Evolutionary conservation across 2,329 filamentous ascomycete species (phyloP).

Genomic region (Myriosclerotinia scirpicola): DNA sequence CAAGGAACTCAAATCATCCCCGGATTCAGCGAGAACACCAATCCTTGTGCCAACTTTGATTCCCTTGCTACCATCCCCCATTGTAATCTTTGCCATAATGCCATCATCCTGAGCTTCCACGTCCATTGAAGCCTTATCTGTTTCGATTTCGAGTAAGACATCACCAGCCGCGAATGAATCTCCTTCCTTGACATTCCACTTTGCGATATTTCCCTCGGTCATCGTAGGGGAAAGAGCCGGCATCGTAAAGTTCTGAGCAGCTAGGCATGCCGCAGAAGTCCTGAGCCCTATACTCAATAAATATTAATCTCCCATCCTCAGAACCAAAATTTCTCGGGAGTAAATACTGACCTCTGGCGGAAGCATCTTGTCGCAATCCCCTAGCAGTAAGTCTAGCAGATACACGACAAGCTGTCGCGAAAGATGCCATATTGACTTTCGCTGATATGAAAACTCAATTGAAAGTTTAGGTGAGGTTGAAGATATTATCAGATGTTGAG

Average conservation of each 20-base stretch:
- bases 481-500: slow-evolving; percentile 27
- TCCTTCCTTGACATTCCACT: slow-evolving; percentile 85
- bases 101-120: slow-evolving; percentile 92
- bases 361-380: slow-evolving; percentile 54
- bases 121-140: slow-evolving; percentile 93
- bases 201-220: slow-evolving; percentile 87
- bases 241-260: slow-evolving; percentile 87
- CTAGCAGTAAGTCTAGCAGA: slow-evolving; percentile 60
- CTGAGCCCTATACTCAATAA: slow-evolving; percentile 56
- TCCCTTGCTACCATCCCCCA: slow-evolving; percentile 70
- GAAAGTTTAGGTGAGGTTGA: slow-evolving; percentile 32
- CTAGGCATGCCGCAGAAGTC: slow-evolving; percentile 61
- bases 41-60: slow-evolving; percentile 79
- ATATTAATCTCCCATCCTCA: slow-evolving; percentile 15
- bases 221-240: slow-evolving; percentile 88
- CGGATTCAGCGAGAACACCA: slow-evolving; percentile 77
- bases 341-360: slow-evolving; percentile 55
- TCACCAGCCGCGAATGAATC: slow-evolving; percentile 80
- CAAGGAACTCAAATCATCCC: slow-evolving; percentile 73
- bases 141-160: slow-evolving; percentile 88
- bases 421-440: slow-evolving; percentile 60
- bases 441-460: slow-evolving; percentile 36
- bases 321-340: slow-evolving; percentile 23
- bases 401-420: slow-evolving; percentile 62
- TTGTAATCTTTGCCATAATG: slow-evolving; percentile 78